Evolutionary conservation across 2,329 filamentous ascomycete species (phyloP).

Genomic region (Cladorrhinum sp.): DNA sequence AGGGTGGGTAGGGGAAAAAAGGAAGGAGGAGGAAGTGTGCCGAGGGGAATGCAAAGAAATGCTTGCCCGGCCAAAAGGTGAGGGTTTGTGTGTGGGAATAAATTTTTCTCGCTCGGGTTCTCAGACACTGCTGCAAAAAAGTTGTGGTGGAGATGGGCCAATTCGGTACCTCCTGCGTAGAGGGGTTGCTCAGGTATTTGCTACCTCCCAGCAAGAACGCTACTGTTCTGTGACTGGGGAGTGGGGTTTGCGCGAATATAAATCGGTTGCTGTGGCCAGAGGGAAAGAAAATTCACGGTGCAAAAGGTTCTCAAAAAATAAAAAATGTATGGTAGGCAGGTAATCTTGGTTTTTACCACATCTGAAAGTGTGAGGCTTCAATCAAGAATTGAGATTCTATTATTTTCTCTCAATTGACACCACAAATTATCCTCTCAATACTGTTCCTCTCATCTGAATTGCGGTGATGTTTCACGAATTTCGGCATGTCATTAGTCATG

Average conservation of each 20-base stretch:
- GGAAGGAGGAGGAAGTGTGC: slow-evolving; percentile 22
- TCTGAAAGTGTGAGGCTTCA: neutral
- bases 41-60: slow-evolving; percentile 20
- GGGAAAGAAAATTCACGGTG: neutral
- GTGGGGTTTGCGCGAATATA: slow-evolving; percentile 29
- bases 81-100: slow-evolving; percentile 40
- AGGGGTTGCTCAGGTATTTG: neutral
- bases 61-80: slow-evolving; percentile 24
- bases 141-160: slow-evolving; percentile 26
- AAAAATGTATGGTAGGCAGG: neutral
- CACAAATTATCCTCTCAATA: neutral
- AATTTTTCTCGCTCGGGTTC: slow-evolving; percentile 37
- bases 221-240: slow-evolving; percentile 9
- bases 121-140: slow-evolving; percentile 23
- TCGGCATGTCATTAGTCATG: neutral
- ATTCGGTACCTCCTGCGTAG: slow-evolving; percentile 15
- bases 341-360: neutral
- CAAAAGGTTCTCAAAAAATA: neutral
- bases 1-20: slow-evolving; percentile 14
- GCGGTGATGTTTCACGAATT: neutral
- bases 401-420: neutral
- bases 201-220: neutral
- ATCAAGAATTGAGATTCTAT: neutral
- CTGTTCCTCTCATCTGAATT: neutral
- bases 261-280: slow-evolving; percentile 12